Conservation (phyloP, 2,329 filamentous ascomycete genomes). For the Ceratocystis variospora region DNA sequence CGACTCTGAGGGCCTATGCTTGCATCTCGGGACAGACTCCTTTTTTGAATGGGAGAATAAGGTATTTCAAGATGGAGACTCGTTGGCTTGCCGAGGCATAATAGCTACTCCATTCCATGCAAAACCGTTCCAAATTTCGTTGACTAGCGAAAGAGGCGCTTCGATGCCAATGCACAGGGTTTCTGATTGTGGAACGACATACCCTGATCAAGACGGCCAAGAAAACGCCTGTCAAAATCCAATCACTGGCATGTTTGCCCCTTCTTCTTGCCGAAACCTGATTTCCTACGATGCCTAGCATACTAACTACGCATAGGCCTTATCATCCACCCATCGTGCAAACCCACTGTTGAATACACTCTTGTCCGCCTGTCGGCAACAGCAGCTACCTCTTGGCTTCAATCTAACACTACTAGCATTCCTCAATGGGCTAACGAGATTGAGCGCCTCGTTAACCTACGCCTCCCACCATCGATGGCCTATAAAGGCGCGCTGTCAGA, state of each 20-base stretch:
- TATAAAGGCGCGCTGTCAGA: constrained; percentile 28
- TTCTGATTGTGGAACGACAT: constrained; percentile 35
- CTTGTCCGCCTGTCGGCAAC: constrained; percentile 41
- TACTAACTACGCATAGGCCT: constrained; percentile 29
- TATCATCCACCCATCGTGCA: constrained; percentile 29
- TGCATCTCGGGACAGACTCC: constrained; percentile 37
- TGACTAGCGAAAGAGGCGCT: constrained; percentile 25
- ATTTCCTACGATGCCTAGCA: constrained; percentile 20
- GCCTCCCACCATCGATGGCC: constrained; percentile 34
- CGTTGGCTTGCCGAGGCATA: constrained; percentile 37
- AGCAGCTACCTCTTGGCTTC: constrained; percentile 38
- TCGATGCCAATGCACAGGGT: constrained; percentile 28
- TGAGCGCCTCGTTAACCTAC: constrained; percentile 31
- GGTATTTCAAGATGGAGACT: constrained; percentile 31
- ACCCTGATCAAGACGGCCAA: constrained; percentile 25
- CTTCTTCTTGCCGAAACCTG: constrained; percentile 16
- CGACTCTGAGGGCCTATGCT: constrained; percentile 37
- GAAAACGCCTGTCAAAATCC: constrained; percentile 28
- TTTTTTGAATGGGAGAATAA: constrained; percentile 43
- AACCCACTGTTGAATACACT: constrained; percentile 35
- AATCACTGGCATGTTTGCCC: constrained; percentile 29
- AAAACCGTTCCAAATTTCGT: constrained; percentile 37
- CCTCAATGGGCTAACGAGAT: constrained; percentile 38
- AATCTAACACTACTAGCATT: constrained; percentile 26
- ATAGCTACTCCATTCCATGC: constrained; percentile 39